Percentiles rank a stretch among this genome's conserved stretches.
These are phyloP conservation scores for Sindora glabra DNA, from an alignment of 306 rosid genomes.

Conservation along the genomic window DNA sequence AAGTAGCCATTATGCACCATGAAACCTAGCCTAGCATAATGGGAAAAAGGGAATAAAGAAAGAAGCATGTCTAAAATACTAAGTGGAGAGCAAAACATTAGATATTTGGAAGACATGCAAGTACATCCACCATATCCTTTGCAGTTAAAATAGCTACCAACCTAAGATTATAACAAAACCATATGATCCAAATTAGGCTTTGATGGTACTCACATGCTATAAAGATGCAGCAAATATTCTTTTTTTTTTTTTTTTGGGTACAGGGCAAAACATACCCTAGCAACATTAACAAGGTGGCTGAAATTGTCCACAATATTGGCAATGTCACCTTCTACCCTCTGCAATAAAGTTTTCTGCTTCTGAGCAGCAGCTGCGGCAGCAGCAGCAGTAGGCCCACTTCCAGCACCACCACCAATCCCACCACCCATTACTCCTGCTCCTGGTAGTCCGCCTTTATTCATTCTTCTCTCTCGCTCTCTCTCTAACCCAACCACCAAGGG, in stretches of 20 bases:
- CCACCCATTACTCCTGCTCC: conserved; percentile 27
- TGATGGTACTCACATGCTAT: not conserved
- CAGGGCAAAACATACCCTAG: conserved; percentile 59
- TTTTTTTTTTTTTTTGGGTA: too few relatives aligned
- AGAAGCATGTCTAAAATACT: too few relatives aligned
- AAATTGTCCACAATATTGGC: conserved; percentile 75
- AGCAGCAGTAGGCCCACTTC: conserved; percentile 51
- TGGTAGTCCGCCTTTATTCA: conserved; percentile 42
- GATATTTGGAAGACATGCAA: not conserved
- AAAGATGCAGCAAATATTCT: not conserved
- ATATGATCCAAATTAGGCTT: not conserved
- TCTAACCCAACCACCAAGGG: not conserved
- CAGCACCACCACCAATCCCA: conserved; percentile 12
- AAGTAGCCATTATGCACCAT: not conserved
- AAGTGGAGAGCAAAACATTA: not conserved
- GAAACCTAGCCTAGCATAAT: not conserved
- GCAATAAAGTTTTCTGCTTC: conserved; percentile 76
- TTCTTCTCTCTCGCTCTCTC: conserved; percentile 8
- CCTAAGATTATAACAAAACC: not conserved
- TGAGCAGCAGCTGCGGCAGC: conserved; percentile 49
- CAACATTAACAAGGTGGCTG: conserved; percentile 78
- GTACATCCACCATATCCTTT: not conserved
- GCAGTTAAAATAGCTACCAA: not conserved
- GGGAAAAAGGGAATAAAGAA: too few relatives aligned
- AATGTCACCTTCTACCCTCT: conserved; percentile 60